These are phyloP conservation scores for Polygonum aviculare DNA, from an alignment of 148 eudicot genomes.

Conservation along the genomic window DNA sequence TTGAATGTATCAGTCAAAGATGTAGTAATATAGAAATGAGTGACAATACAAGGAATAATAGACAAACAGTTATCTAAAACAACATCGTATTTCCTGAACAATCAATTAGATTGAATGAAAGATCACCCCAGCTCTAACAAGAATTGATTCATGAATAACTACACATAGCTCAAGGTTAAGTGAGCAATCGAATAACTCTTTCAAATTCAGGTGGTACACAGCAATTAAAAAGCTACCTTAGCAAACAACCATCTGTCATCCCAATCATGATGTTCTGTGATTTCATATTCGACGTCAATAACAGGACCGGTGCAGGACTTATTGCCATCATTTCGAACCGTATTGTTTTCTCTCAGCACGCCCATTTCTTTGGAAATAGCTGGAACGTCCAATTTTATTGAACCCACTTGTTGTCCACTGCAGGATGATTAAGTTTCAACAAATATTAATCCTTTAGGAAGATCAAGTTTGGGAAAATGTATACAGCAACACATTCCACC, in stretches of 20 bases:
- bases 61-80: neutral
- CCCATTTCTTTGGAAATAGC: conserved; percentile 16
- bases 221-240: conserved; percentile 35
- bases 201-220: neutral
- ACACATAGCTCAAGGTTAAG: neutral
- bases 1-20: neutral
- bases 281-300: conserved; percentile 42
- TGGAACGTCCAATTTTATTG: conserved; percentile 22
- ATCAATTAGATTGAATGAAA: neutral
- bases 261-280: conserved; percentile 22
- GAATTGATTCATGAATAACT: neutral
- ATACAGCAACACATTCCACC: neutral
- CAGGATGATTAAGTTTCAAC: conserved; percentile 10
- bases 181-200: neutral
- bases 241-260: conserved; percentile 28
- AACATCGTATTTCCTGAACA: neutral
- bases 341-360: conserved; percentile 15
- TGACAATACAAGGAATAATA: neutral
- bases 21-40: neutral
- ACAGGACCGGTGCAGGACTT: conserved; percentile 23
- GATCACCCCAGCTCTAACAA: neutral
- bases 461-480: neutral
- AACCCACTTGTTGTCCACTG: conserved; percentile 76
- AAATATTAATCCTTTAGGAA: neutral
- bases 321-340: conserved; percentile 16